Conservation (phyloP, 208 protist genomes). For the Wallacemonas collosoma region DNA sequence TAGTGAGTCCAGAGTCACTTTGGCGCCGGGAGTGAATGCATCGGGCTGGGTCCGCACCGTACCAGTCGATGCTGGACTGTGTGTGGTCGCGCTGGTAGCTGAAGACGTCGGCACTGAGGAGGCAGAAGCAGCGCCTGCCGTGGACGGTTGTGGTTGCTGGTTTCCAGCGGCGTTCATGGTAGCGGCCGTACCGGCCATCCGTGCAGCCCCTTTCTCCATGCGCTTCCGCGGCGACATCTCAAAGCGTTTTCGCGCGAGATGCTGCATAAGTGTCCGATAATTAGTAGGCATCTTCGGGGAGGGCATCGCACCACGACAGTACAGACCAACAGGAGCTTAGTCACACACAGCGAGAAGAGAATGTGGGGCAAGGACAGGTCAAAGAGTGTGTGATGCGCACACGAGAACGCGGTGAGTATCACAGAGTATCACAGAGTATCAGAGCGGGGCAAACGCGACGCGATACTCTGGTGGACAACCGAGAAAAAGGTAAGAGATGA, state of each 20-base stretch:
- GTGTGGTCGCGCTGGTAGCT: no score
- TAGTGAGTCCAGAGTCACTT: not conserved
- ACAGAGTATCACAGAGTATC: no score
- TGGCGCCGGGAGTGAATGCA: no score
- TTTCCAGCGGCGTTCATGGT: not conserved
- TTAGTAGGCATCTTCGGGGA: not conserved
- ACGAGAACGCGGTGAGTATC: no score
- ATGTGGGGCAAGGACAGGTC: not conserved
- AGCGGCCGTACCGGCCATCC: not conserved
- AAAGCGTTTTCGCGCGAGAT: conserved; percentile 25
- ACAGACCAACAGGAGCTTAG: no score
- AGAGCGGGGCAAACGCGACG: no score
- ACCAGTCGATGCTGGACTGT: no score
- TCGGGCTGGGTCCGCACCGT: no score
- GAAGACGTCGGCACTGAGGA: not conserved
- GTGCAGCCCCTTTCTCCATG: conserved; percentile 25
- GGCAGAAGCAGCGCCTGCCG: conserved; percentile 5
- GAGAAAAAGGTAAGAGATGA: not conserved
- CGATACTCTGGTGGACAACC: no score
- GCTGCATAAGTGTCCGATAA: conserved; percentile 26
- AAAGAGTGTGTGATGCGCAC: not conserved
- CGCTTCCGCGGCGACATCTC: conserved; percentile 32
- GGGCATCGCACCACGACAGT: not conserved
- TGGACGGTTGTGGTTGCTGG: not conserved
- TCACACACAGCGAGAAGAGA: not conserved